These are phyloP conservation scores for Populus tomentosa DNA, from an alignment of 441 rosid genomes.

Conservation along the genomic window DNA sequence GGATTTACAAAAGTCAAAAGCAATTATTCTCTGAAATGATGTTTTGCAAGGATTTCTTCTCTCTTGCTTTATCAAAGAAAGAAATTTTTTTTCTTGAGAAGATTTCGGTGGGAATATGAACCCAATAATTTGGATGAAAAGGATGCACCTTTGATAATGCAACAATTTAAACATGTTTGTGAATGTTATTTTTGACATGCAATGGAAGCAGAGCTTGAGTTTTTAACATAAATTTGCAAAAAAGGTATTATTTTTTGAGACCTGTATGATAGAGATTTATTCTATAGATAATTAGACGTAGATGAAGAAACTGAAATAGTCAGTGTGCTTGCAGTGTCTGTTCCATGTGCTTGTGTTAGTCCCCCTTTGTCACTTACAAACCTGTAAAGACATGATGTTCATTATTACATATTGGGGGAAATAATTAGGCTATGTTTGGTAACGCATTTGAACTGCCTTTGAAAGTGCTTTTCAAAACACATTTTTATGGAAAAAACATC, in stretches of 20 bases:
- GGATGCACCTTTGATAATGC: background rate
- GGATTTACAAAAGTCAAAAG: background rate
- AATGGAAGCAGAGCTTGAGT: too few species aligned
- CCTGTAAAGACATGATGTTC: too few species aligned
- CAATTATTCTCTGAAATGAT: background rate
- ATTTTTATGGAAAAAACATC: too few species aligned
- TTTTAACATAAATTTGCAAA: background rate
- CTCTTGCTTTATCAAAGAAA: too few species aligned
- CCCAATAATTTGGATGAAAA: background rate
- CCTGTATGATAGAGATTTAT: background rate
- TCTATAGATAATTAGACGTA: background rate
- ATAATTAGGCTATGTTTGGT: too few species aligned
- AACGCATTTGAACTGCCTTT: too few species aligned
- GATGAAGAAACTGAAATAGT: background rate
- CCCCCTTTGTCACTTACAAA: too few species aligned
- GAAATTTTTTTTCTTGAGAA: background rate
- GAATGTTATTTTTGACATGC: background rate
- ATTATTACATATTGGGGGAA: too few species aligned
- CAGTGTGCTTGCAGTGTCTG: too few species aligned
- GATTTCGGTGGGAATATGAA: background rate
- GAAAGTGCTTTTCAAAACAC: too few species aligned
- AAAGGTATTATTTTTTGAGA: background rate
- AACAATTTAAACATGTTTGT: background rate
- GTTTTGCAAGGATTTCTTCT: background rate
- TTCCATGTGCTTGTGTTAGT: too few species aligned